Base-by-base conservation (phyloP, 2,329 filamentous ascomycete genomes). In the Nothopassalora personata region DNA sequence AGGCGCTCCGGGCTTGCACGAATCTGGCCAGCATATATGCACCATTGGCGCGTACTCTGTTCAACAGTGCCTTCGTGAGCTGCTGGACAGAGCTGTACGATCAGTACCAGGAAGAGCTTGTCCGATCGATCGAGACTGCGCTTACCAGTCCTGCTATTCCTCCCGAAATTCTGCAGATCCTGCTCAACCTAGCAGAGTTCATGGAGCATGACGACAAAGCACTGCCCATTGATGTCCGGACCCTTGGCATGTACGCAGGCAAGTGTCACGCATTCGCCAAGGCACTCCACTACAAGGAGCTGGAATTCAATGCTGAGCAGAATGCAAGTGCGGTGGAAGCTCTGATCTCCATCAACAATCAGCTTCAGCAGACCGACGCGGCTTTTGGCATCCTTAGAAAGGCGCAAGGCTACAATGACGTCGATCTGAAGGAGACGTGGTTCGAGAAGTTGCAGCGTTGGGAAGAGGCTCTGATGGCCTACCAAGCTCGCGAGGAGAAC, bases 191-290 rank as follows among this genome's bases (percentile, higher is more conserved):
- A 53, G 94, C 94, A 23, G 94, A 99, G 72, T 99, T 99, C 74
- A 99, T 99, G 94, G 94, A 99, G 72, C 94, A 99, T 70, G 95
- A 99, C 68, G 94, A 99, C 73, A 99, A 99, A 74, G 93, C 95
- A 13, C 79, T 99, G 54, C 94, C 94, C 1, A 99, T 99, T 63
- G 95, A 99, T 71, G 97, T 99, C 64, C 83, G 94, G 52, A 91
- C 94, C 9, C 82, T 99, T 10, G 95, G 95, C 33, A 89, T 93
- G 71, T 96, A 97, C 73, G 94, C 94, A 52, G 93, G 90, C 19
- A 93, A 95, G 68, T 99, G 95, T 67, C 94, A 99, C 74, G 95
- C 94, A 4, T 99, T 96, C 72, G 94, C 94, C 34, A 99, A 99
- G 76, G 94, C 94, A 9, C 80, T 99, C 43, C 94, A 99, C 71